Evolutionary conservation across 176 grass and related monocot species (phyloP).

Genomic region (Chrysopogon serrulatus): DNA sequence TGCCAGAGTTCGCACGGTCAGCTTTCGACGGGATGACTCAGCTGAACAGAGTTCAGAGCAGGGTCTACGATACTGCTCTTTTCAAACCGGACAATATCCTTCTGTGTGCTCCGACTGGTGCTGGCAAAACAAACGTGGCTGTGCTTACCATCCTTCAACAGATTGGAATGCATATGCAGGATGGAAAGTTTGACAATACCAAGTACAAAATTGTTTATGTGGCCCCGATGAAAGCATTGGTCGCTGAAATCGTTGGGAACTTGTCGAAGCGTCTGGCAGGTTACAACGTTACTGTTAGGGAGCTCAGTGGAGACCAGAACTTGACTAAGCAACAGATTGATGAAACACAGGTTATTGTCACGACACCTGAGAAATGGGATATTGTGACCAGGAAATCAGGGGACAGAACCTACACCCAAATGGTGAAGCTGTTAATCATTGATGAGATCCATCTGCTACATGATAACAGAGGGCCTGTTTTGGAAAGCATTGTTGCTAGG

Average conservation of each 20-base stretch:
- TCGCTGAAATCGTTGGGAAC: conserved; percentile 96
- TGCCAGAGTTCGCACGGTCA: conserved; percentile 62
- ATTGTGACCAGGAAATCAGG: conserved; percentile 97
- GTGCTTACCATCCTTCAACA: conserved; percentile 91
- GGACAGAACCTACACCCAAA: conserved; percentile 91
- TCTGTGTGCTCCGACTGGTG: conserved; percentile 89
- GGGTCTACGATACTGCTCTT: conserved; percentile 85
- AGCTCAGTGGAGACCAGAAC: conserved; percentile 93
- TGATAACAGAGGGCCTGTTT: conserved; percentile 91
- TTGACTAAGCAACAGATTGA: conserved; percentile 90
- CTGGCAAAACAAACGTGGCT: conserved; percentile 97
- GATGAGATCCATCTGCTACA: conserved; percentile 98
- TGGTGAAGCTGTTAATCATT: conserved; percentile 93
- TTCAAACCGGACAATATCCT: conserved; percentile 80
- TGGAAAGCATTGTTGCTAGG: conserved; percentile 96
- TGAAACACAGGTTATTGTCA: conserved; percentile 97
- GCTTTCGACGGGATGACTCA: conserved; percentile 87
- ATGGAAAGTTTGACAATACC: conserved; percentile 68
- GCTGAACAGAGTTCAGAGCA: conserved; percentile 93
- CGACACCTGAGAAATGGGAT: conserved; percentile 98
- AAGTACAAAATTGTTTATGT: conserved; percentile 98
- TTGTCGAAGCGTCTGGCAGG: conserved; percentile 54
- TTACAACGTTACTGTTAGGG: conserved; percentile 74
- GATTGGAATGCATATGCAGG: conserved; percentile 80
- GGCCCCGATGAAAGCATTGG: conserved; percentile 97